Conservation (phyloP, 768 basidiomycete genomes). For the Calocybe indica region DNA sequence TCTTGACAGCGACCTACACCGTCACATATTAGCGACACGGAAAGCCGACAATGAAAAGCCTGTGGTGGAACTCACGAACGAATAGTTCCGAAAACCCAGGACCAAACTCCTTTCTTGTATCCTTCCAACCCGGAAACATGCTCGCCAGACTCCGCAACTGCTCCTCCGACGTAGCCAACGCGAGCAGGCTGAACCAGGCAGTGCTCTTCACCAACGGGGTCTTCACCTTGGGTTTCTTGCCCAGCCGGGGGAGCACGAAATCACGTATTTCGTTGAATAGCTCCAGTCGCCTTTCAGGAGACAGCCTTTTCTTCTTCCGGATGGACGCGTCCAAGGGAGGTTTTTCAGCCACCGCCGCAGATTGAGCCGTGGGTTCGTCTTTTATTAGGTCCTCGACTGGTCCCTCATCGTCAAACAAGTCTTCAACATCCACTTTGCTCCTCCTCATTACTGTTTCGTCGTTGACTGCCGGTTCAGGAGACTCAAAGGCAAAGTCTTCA, state of each 20-base stretch:
- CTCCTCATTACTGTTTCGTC: constrained; percentile 24
- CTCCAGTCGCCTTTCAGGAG: constrained; percentile 20
- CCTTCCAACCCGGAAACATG: constrained; percentile 46
- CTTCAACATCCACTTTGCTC: constrained; percentile 18
- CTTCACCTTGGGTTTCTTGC: constrained; percentile 26
- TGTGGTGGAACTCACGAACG: constrained; percentile 38
- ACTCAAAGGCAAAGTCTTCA: constrained; percentile 3
- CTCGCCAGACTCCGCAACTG: constrained; percentile 42
- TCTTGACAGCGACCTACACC: constrained; percentile 55
- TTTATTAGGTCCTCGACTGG: constrained; percentile 15
- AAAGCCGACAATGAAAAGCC: neutral
- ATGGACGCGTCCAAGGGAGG: neutral
- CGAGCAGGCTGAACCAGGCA: constrained; percentile 46
- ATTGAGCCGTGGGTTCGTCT: constrained; percentile 1
- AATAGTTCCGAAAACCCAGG: constrained; percentile 39
- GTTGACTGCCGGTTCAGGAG: neutral
- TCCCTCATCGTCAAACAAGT: constrained; percentile 22
- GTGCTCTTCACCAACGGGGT: constrained; percentile 33
- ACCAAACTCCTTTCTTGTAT: constrained; percentile 32
- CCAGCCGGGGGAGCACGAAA: constrained; percentile 33
- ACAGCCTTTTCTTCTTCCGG: constrained; percentile 17
- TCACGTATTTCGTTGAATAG: constrained; percentile 28
- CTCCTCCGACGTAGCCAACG: constrained; percentile 41
- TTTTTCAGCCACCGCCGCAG: constrained; percentile 5
- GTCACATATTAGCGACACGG: neutral